These are phyloP conservation scores for Incumbomyces delicatus DNA, from an alignment of 2,329 filamentous ascomycete genomes.

Conservation along the genomic window DNA sequence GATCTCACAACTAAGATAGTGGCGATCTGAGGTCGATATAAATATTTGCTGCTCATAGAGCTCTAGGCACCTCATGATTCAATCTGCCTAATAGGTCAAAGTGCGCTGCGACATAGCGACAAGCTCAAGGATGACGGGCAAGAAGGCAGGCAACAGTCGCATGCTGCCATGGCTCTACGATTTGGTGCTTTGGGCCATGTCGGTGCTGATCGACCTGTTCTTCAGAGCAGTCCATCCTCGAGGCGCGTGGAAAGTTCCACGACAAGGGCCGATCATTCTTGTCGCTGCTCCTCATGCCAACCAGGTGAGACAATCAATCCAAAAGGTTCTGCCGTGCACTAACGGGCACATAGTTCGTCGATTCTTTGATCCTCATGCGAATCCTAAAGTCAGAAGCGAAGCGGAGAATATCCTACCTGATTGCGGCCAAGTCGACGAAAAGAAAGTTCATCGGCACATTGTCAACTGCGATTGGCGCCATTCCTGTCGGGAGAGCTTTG, in stretches of 20 bases:
- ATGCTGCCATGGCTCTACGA: slow-evolving; percentile 43
- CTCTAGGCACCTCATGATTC: too few species aligned
- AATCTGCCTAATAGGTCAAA: background rate
- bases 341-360: slow-evolving; percentile 63
- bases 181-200: slow-evolving; percentile 41
- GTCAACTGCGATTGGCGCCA: slow-evolving; percentile 73
- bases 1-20: too few species aligned
- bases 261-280: slow-evolving; percentile 80
- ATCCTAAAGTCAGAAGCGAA: slow-evolving; percentile 77
- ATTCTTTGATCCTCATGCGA: slow-evolving; percentile 86
- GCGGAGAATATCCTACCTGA: slow-evolving; percentile 82
- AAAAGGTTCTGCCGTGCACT: background rate
- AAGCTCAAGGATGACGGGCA: slow-evolving; percentile 3
- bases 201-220: slow-evolving; percentile 82
- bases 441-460: slow-evolving; percentile 80
- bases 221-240: slow-evolving; percentile 95
- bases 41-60: too few species aligned
- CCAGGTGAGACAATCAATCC: slow-evolving; percentile 48
- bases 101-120: background rate
- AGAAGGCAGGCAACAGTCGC: slow-evolving; percentile 30
- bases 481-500: slow-evolving; percentile 87
- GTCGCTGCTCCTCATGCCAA: slow-evolving; percentile 96
- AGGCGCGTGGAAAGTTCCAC: slow-evolving; percentile 88
- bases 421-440: slow-evolving; percentile 90
- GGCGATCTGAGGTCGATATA: too few species aligned